Evolutionary conservation across 2,329 filamentous ascomycete species (phyloP), one percentile per base, ranked within the genome.

Genomic region (Claviceps capensis): DNA sequence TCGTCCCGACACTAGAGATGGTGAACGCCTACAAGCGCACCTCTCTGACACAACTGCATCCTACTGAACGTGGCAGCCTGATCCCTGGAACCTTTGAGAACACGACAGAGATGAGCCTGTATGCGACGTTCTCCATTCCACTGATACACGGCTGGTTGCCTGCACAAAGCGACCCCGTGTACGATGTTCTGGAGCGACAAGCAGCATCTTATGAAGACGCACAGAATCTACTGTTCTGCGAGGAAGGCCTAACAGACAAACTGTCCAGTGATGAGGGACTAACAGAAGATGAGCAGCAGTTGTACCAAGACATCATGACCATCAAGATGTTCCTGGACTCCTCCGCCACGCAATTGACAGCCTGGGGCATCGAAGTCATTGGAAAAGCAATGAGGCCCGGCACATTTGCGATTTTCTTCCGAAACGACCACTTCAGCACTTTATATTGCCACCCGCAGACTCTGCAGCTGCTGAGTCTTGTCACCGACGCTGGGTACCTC

Each of bases 341-440:
- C 1, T 90, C 88, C 55, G 84, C 88, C 0, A 97, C 93, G 0
- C 93, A 98, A 61, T 72, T 98, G 22, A 96, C 93, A 0, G 73
- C 79, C 0, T 85, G 84, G 66, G 93, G 93, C 0, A 74, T 98
- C 2, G 78, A 86, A 41, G 79, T 86, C 1, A 82, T 97, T 41
- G 77, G 76, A 0, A 78, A 80, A 49, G 82, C 78, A 5, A 76
- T 96, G 53, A 71, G 77, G 13, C 84, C 88, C 1, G 91, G 89
- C 1, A 81, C 85, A 1, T 80, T 96, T 55, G 88, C 88, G 0
- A 97, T 98, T 48, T 69, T 98, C 1, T 98, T 98, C 71, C 81
- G 93, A 26, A 98, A 98, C 61, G 91, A 98, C 62, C 93, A 98
- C 65, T 98, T 98, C 63, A 89, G 88, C 43, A 97, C 91, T 0